Evolutionary conservation across 352 stramenopile species (phyloP), one percentile per base, ranked within the genome.

Genomic region (Phytopythium cucurbitacearum): DNA sequence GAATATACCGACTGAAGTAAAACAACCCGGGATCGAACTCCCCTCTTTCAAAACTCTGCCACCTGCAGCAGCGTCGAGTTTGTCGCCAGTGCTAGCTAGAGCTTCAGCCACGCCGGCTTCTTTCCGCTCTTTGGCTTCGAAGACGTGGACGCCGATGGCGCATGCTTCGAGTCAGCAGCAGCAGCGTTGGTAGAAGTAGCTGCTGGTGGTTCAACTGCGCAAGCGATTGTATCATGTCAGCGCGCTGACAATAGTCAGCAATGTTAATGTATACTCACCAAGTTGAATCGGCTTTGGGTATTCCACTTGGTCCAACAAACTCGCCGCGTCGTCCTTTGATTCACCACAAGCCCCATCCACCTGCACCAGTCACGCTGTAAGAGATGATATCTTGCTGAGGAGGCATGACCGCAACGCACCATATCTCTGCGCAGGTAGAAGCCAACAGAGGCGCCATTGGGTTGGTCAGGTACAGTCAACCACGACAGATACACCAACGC

Each of bases 401-500:
- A 28, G 40, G 21, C 40, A 5, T 28, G 7, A 15, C 7, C 4
- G 8, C n/a, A 42, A 62, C 62, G 51, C 63, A 90, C 82, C 62
- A 92, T 47, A 2, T 89, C 74, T 37, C 58, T 57, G 33, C 76
- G 67, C 13, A 92, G 65, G 52, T 92, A 91, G 37, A 70, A 87
- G 7, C 76, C 78, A 13, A 65, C 48, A 15, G 49, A 40, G 5
- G 45, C 12, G 7, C 47, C 48, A 12, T 69, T 60, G 7, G 53
- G 6, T 41, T 67, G 33, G 53, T 66, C 43, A 3, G 59, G 55
- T 10, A 41, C n/a, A 38, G 73, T 64, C 15, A 70, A 52, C 85
- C 85, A 95, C 33, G 77, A 89, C 1, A 95, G 64, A 56, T 94
- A 94, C 51, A 64, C 67, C 41, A 90, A 64, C 10, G 83, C 84